These are phyloP conservation scores for Fusarium xylarioides DNA, from an alignment of 2,329 filamentous ascomycete genomes.

Conservation along the genomic window DNA sequence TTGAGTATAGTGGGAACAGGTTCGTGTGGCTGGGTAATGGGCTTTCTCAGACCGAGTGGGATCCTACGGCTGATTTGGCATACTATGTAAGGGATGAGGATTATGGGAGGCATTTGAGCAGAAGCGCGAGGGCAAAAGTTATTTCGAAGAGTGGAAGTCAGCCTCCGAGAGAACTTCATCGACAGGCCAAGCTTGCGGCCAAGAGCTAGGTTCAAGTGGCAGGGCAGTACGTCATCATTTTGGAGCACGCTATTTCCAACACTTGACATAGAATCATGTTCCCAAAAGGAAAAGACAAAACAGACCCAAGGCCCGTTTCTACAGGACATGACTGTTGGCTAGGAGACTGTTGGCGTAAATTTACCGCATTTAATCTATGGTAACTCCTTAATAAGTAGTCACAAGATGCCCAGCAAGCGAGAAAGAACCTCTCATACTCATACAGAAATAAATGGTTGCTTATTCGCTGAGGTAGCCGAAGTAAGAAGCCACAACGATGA, in stretches of 20 bases:
- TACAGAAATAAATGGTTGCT: rapidly evolving
- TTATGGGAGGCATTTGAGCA: conserved; percentile 16
- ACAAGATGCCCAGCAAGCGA: rapidly evolving
- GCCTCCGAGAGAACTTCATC: conserved; percentile 6
- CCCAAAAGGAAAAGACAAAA: rapidly evolving
- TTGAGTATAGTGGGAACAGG: conserved; percentile 9
- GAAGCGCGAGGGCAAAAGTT: neutral
- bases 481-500: neutral
- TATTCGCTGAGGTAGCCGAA: neutral
- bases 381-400: rapidly evolving
- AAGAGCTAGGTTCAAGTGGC: neutral
- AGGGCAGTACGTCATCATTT: rapidly evolving
- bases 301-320: rapidly evolving
- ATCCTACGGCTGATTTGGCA: conserved; percentile 21
- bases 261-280: rapidly evolving
- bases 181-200: neutral
- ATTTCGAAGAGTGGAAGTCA: conserved; percentile 18
- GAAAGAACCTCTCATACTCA: rapidly evolving
- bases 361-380: no score
- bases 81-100: conserved; percentile 23
- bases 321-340: no score
- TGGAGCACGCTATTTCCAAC: neutral
- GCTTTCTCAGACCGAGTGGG: conserved; percentile 23
- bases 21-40: conserved; percentile 15
- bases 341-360: rapidly evolving